Percentiles rank a stretch among this genome's conserved stretches.
Conservation (phyloP, 495 filamentous ascomycete genomes). For the Elaphomyces granulatus region DNA sequence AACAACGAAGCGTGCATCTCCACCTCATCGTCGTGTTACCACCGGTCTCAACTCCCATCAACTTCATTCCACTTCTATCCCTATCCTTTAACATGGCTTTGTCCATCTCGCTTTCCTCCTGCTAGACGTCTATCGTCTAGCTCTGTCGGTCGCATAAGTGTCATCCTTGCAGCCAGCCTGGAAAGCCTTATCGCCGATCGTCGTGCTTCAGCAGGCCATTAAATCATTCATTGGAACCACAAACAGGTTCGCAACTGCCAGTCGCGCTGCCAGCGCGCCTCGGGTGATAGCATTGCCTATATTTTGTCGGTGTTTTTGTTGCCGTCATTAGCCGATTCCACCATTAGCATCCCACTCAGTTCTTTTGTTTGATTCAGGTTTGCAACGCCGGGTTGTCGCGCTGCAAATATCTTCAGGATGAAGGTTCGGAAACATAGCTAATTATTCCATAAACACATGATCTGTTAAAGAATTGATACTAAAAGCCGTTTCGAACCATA, state of each 20-base stretch:
- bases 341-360: too few species aligned
- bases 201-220: conserved; percentile 6
- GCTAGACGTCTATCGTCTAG: conserved; percentile 34
- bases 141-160: conserved; percentile 7
- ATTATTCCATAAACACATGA: neutral
- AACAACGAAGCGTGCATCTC: too few species aligned
- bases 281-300: too few species aligned
- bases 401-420: too few species aligned
- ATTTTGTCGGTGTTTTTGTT: too few species aligned
- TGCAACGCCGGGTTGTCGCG: too few species aligned
- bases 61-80: conserved; percentile 2
- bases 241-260: too few species aligned
- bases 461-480: neutral
- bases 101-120: conserved; percentile 11
- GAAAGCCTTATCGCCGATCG: conserved; percentile 15
- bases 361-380: too few species aligned
- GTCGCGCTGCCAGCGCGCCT: neutral
- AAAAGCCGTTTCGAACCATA: conserved; percentile 17
- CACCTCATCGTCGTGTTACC: conserved; percentile 9
- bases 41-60: conserved; percentile 8
- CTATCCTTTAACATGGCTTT: conserved; percentile 9
- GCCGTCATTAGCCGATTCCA: too few species aligned
- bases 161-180: conserved; percentile 23
- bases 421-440: conserved; percentile 10
- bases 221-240: neutral